Conservation (phyloP, 805 yeast genomes). For the Myxozyma vanderwaltii region DNA sequence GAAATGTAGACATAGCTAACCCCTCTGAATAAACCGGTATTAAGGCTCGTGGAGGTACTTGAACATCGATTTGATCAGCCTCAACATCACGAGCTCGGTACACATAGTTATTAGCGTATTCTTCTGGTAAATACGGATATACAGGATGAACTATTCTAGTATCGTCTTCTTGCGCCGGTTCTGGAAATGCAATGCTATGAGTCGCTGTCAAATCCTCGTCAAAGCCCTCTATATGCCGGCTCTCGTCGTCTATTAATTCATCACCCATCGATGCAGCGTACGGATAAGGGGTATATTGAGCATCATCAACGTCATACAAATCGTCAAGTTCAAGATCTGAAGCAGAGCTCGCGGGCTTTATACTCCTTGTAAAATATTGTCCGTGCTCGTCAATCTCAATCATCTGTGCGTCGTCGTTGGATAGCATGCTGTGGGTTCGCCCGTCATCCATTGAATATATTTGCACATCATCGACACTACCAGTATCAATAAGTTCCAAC, state of each 20-base stretch:
- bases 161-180: background rate
- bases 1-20: conserved; percentile 38
- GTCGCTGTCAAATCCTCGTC: conserved; percentile 13
- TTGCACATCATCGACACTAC: conserved; percentile 6
- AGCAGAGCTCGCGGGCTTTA: background rate
- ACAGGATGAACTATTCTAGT: conserved; percentile 20
- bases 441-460: background rate
- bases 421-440: background rate
- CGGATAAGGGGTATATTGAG: conserved; percentile 1
- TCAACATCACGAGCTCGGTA: conserved; percentile 22
- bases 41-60: conserved; percentile 21
- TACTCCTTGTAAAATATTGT: conserved; percentile 6
- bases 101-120: conserved; percentile 11
- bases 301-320: conserved; percentile 5
- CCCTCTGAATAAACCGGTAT: conserved; percentile 38
- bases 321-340: conserved; percentile 3
- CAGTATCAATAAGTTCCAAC: conserved; percentile 4
- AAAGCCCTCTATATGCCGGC: conserved; percentile 12
- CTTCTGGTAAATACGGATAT: background rate
- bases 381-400: conserved; percentile 19
- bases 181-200: background rate
- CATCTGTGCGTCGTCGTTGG: conserved; percentile 17
- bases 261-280: conserved; percentile 4
- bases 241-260: conserved; percentile 7
- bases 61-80: conserved; percentile 11